A percentile compares a stretch with the other conserved stretches of the same genome.
Evolutionary conservation across 148 eudicot genomes (phyloP).

Genomic region (Arctostaphylos glauca): DNA sequence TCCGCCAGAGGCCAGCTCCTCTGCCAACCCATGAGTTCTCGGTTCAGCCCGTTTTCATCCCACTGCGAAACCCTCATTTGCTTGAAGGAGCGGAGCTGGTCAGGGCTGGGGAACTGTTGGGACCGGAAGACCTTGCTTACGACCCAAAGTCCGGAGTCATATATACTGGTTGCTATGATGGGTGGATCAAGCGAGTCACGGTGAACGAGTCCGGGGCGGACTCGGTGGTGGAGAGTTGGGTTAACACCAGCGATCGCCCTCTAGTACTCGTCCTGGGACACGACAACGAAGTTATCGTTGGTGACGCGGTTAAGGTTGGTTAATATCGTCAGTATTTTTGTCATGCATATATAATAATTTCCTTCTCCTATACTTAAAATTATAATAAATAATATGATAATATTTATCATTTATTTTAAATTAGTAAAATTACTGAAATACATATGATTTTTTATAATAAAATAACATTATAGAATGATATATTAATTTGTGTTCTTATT

Average conservation of each 20-base stretch:
- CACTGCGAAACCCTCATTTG: slow-evolving; percentile 29
- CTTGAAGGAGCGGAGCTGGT: slow-evolving; percentile 44
- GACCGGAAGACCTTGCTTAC: slow-evolving; percentile 61
- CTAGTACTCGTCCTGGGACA: slow-evolving; percentile 59
- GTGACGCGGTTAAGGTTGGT: slow-evolving; percentile 59
- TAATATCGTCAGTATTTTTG: not conserved
- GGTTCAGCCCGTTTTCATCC: slow-evolving; percentile 16
- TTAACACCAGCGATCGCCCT: slow-evolving; percentile 71
- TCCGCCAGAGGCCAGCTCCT: no score
- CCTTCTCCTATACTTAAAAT: no score
- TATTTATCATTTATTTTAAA: no score
- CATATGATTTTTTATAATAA: no score
- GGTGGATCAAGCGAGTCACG: slow-evolving; percentile 65
- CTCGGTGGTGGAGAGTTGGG: slow-evolving; percentile 60
- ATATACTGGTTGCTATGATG: slow-evolving; percentile 61
- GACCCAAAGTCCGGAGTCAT: slow-evolving; percentile 36
- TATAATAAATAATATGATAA: no score
- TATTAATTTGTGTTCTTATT: no score
- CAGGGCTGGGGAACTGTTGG: slow-evolving; percentile 40
- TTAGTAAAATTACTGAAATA: no score
- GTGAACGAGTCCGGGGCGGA: slow-evolving; percentile 26
- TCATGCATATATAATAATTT: not conserved
- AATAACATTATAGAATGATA: no score
- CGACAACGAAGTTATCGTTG: slow-evolving; percentile 50
- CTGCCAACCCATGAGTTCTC: slow-evolving; percentile 42